Base-by-base conservation (phyloP, 352 stramenopile genomes). In the Phytophthora syringae region DNA sequence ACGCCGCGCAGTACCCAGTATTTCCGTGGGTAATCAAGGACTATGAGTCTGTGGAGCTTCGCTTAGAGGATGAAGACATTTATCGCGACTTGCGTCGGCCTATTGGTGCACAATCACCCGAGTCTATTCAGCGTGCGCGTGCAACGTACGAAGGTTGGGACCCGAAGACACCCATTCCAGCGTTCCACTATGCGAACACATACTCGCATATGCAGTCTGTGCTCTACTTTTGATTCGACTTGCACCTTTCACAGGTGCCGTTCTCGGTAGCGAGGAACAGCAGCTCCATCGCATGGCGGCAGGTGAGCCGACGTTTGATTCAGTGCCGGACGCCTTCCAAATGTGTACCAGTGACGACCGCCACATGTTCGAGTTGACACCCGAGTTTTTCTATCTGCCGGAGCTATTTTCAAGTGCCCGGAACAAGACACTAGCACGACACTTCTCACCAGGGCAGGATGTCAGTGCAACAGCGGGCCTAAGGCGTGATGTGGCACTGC, bases 1-100 rank as follows among this genome's bases (percentile, higher is more conserved):
- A 99, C 63, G 91, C 98, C 11, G 98, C 93, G 43, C 97, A 99
- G 72, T 99, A 99, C 72, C 97, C 98, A 9, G 60, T 99, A 2
- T 99, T 99, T 61, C 98, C 98, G 7, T 99, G 98, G 98, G 86
- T 99, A 18, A 66, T 99, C 3, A 90, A 90, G 15, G 96, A 99
- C 65, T 99, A 99, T 72, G 83, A 82, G 15, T 98, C 90, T 9
- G 71, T 88, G 16, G 86, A 97, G 64, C 84, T 99, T 27, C 90
- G 99, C 63, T 77, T 99, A 11, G 84, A 92, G 34, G 90, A 99
- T 66, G 86, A 85, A 55, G 65, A 68, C 27, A 97, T 97, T 52
- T 99, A 97, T 72, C 92, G 98, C 16, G 98, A 99, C 70, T 73
- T 99, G 18, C 92, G 82, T 12, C 99, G 99, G 66, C 97, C 98